Evolutionary conservation across 2,329 filamentous ascomycete species (phyloP), one percentile per base, ranked within the genome.

Genomic region (Grosmannia clavigera): DNA sequence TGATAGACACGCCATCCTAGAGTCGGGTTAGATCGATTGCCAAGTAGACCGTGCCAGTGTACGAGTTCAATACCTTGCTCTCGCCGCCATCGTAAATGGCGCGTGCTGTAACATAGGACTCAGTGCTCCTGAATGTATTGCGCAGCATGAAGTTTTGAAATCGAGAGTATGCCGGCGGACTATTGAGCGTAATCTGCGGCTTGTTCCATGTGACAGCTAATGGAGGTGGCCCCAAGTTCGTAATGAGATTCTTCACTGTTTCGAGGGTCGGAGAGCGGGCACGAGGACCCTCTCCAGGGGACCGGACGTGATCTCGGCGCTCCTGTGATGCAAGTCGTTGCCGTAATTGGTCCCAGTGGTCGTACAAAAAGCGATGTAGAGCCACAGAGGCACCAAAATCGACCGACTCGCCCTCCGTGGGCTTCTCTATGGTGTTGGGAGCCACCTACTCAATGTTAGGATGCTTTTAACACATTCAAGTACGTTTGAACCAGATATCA

Each of bases 101-200:
- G 27, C 84, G 77, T 29, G 81, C 81, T 2, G 83, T 84, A 27
- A 85, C 70, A 61, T 85, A 82, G 3, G 83, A 85, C 65, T 87
- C 85, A 0, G 80, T 82, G 64, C 81, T 82, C 46, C 81, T 78
- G 64, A 85, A 84, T 2, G 84, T 84, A 67, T 87, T 86, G 22
- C 81, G 80, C 54, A 88, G 76, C 85, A 88, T 88, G 66, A 88
- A 88, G 64, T 87, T 82, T 64, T 88, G 85, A 64, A 88, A 88
- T 29, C 83, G 76, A 2, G 84, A 86, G 68, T 87, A 88, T 7
- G 81, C 74, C 1, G 82, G 81, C 5, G 84, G 84, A 22, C 72
- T 81, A 64, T 87, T 88, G 31, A 77, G 70, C 1, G 82, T 81
- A n/a, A 87, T 81, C 57, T 81, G 78, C 11, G 85, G 85, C 57